phyloP scores from a whole-genome alignment of 2,329 filamentous ascomycete species.

The Pyrenochaeta sp. region DNA sequence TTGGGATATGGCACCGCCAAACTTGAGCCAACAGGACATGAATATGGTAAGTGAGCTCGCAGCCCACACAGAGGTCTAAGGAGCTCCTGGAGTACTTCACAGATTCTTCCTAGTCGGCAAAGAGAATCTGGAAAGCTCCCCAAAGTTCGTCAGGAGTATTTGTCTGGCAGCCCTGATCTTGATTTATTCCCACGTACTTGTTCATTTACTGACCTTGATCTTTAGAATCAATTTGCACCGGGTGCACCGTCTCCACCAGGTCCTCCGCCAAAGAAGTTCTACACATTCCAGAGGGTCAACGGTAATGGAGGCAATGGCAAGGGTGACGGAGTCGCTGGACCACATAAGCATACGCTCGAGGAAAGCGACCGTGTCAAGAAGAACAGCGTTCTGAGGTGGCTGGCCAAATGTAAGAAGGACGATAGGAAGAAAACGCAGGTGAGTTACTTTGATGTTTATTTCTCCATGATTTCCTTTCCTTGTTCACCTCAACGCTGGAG shows the following conservation, averaged over 20 bases:
- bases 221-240: slow-evolving; percentile 15
- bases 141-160: not conserved
- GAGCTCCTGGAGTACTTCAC: not conserved
- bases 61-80: not conserved
- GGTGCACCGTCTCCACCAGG: slow-evolving; percentile 10
- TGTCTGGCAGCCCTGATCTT: not conserved
- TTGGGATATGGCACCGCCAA: slow-evolving; percentile 37
- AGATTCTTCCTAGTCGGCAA: not conserved
- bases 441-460: slow-evolving; percentile 16
- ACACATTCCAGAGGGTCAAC: slow-evolving; percentile 80
- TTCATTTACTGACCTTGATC: slow-evolving; percentile 1
- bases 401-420: slow-evolving; percentile 71
- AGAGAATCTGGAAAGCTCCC: not conserved
- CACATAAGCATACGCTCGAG: slow-evolving; percentile 77
- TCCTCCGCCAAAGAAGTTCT: slow-evolving; percentile 51
- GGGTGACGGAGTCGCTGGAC: slow-evolving; percentile 72
- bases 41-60: slow-evolving; percentile 10
- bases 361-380: slow-evolving; percentile 84
- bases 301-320: slow-evolving; percentile 78
- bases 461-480: slow-evolving; percentile 2
- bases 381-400: slow-evolving; percentile 74
- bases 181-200: not conserved
- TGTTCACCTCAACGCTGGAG: not conserved
- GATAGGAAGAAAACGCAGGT: slow-evolving; percentile 63
- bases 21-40: slow-evolving; percentile 22